Base-by-base conservation (phyloP, 2,329 filamentous ascomycete species). In the Colletotrichum graminicola region DNA sequence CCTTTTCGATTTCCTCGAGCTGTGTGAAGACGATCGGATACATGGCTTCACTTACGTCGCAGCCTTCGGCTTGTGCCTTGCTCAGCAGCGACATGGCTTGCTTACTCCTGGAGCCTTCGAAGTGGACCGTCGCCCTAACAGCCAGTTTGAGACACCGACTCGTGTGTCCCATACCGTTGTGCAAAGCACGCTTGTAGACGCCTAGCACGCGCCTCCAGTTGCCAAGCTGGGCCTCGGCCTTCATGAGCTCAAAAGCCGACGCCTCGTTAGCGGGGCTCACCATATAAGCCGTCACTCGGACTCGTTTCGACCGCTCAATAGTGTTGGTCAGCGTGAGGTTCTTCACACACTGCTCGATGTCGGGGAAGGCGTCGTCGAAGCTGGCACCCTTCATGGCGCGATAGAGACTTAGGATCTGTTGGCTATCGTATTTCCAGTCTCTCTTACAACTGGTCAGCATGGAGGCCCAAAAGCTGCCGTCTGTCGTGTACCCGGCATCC, bases 101-200 rank as follows among this genome's bases (percentile, higher is more conserved):
- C 57, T 75, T 68, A 59, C 80, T 69, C 54, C 77, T 74, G 3
- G 76, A 67, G 4, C 75, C 76, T 47, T 81, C 76, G 21, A 75
- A 56, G 21, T 76, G 77, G 62, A 88, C 75, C 18, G 81, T 79
- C 2, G 85, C 84, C 12, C 82, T 74, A 11, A 89, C 82, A 11
- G 84, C 86, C 6, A 88, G 78, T n/a, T 83, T 82, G 18, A 89
- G 79, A 64, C 83, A 86, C 32, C 82, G 79, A 3, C 76, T 75
- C 36, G 81, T 83, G 70, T 80, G 79, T 1, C 78, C 77, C 74
- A 85, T 78, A 23, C 81, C 80, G 5, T 74, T 76, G 12, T 73
- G 74, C 1, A 79, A 55, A 0, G 82, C 82, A 34, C 76, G 76
- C 62, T 77, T 79, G 75, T 87, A 88, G 5, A 83, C 79, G 21